phyloP scores from a whole-genome alignment of 2,329 filamentous ascomycete species.

The Sporothrix euskadiensis region DNA sequence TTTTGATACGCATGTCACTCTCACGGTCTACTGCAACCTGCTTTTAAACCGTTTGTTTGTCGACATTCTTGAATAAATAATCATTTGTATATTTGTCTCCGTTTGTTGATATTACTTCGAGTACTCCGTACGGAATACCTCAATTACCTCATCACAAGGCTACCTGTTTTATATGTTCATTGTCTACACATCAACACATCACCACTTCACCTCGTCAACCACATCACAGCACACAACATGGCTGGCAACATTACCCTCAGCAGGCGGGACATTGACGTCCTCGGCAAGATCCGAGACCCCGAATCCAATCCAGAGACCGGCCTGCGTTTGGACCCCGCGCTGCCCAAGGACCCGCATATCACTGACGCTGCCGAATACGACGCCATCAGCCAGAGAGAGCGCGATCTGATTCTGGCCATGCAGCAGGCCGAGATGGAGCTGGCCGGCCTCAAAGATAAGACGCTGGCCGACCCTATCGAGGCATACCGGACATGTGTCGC shows the following conservation, averaged over 20 bases:
- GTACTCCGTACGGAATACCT: neutral
- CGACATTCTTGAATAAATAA: neutral
- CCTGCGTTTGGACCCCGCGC: constrained; percentile 55
- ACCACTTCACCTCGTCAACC: neutral
- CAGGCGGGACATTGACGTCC: constrained; percentile 60
- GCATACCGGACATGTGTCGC: constrained; percentile 52
- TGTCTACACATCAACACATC: neutral
- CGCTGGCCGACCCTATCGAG: constrained; percentile 40
- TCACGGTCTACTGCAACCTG: neutral
- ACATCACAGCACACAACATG: constrained; percentile 8
- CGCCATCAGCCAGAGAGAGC: constrained; percentile 52
- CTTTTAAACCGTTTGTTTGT: neutral
- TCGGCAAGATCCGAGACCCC: constrained; percentile 67
- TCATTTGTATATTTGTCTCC: neutral
- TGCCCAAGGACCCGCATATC: constrained; percentile 60
- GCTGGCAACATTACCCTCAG: constrained; percentile 48
- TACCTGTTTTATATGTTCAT: neutral
- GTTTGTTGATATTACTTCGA: neutral
- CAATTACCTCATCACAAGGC: neutral
- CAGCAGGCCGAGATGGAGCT: constrained; percentile 58
- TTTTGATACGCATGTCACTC: neutral
- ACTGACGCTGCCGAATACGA: constrained; percentile 54
- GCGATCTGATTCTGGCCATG: constrained; percentile 55
- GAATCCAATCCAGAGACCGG: constrained; percentile 59
- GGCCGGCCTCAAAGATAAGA: constrained; percentile 44